Percentiles rank a stretch among this genome's conserved stretches.
These are phyloP conservation scores for Gentiana macrophylla DNA, from an alignment of 257 asterid species.

Conservation along the genomic window DNA sequence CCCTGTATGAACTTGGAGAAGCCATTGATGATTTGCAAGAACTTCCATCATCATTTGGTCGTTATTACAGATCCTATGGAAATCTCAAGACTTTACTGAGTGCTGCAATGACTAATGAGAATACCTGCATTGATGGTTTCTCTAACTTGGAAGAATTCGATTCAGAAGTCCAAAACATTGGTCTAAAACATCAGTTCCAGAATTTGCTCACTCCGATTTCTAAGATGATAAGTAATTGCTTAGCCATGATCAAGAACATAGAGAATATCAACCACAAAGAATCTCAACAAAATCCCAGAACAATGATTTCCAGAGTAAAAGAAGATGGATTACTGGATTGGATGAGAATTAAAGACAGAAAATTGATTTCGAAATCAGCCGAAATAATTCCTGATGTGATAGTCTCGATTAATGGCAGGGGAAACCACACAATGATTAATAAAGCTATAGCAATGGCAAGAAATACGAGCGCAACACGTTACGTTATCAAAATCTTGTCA, in stretches of 20 bases:
- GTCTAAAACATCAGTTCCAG: conserved; percentile 20
- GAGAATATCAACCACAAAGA: conserved; percentile 18
- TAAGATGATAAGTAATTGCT: conserved; percentile 46
- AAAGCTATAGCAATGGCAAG: conserved; percentile 49
- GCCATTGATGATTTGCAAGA: conserved; percentile 27
- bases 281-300: conserved; percentile 22
- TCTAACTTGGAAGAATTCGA: conserved; percentile 33
- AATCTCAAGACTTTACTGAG: conserved; percentile 46
- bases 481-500: conserved; percentile 30
- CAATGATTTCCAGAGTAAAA: conserved; percentile 8
- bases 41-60: conserved; percentile 12
- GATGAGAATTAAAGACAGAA: conserved; percentile 7
- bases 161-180: conserved; percentile 1
- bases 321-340: conserved; percentile 12
- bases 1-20: conserved; percentile 33
- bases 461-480: conserved; percentile 23
- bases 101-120: conserved; percentile 60
- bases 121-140: conserved; percentile 67
- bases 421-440: conserved; percentile 21
- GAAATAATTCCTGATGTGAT: conserved; percentile 18
- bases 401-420: conserved; percentile 38
- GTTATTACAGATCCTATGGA: conserved; percentile 23
- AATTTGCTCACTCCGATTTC: conserved; percentile 39
- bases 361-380: conserved; percentile 7
- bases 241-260: conserved; percentile 41